Evolutionary conservation across 2,329 filamentous ascomycete species (phyloP), one percentile per base, ranked within the genome.

Genomic region (Orbilia ellipsospora): DNA sequence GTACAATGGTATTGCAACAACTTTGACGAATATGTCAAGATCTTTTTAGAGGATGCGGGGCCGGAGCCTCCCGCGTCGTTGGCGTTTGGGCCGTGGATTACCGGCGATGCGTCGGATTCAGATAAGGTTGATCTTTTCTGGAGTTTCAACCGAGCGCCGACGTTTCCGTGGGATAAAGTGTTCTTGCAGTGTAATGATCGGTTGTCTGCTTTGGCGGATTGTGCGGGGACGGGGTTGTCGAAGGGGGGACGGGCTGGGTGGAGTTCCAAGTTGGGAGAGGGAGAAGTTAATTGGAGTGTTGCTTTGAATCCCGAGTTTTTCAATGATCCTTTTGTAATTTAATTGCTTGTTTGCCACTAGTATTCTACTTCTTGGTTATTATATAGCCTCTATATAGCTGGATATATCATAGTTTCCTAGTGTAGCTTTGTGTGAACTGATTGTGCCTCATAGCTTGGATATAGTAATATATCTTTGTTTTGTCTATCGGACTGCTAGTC

Each of bases 261-360:
- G 20, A 28, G 0, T 5, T 74, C 70, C 18, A 74, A 68, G 56
- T 6, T 56, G 3, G 70, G 63, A 61, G 51, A 68, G 15, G 70
- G 70, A 2, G n/a, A 28, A 10, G 65, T 36, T 16, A 16, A 1
- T n/a, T 69, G 55, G 55, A 18, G 2, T 16, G 20, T 13, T n/a
- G 20, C 13, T 10, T n/a, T 54, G 7, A 20, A 55, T 23, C 65
- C 65, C 1, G 3, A 18, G n/a, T 69, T 69, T n/a, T 4, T 13
- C 1, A 18, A 40, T 6, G 55, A 52, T 15, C 64, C 40, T 28
- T 68, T 52, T 28, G 64, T 68, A 2, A 26, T 68, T 4, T 57
- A 16, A 60, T 15, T n/a, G 16, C 23, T 23, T 23, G 4, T 23
- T 2, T 4, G 23, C 23, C 4, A 23, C 23, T 23, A 4, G 15